Base-by-base conservation (phyloP, 2,329 filamentous ascomycete genomes). In the Chaetomiaceae sp. region DNA sequence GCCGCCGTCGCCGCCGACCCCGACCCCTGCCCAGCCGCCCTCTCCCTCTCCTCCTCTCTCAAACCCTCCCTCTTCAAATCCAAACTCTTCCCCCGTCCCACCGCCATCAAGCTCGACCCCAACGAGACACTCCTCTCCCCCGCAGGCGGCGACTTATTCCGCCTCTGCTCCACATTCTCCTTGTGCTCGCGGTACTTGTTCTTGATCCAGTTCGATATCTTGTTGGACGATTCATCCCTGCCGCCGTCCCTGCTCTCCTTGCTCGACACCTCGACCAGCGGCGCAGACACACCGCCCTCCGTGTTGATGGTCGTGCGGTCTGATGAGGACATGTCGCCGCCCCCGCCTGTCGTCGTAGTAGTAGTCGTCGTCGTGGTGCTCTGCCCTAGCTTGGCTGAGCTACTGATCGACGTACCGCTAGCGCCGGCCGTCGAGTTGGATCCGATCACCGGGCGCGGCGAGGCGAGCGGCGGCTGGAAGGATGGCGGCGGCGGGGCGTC, bases 341-440 rank as follows among this genome's bases (percentile, higher is more conserved):
- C n/a, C n/a, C n/a, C n/a, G n/a, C n/a, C n/a, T n/a, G n/a, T n/a
- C n/a, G n/a, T n/a, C n/a, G n/a, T n/a, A 31, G 74, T 75, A 15
- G 82, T 79, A n/a, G 39, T 42, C 22, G n/a, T 27, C 2, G 74
- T 75, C 64, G 75, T 73, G 57, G 75, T 73, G 56, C 75, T 81
- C 64, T 76, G 78, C 19, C 72, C 72, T 6, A 15, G 70, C 71
- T 59, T 69, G 74, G 70, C 69, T 12, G 77, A 79, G 64, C 85
- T 89, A 17, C 82, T 82, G 44, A 90, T 73, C 0, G 87, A 88
- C 39, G 82, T 85, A 20, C 78, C 83, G 66, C 86, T 90, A 55
- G 78, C 75, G 60, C 84, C 83, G 1, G 84, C 84, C 51, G 80
- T 78, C 8, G 77, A 74, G 57, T 87, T 87, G 11, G 79, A 75